Percentiles rank a stretch among this genome's conserved stretches.
phyloP scores from a whole-genome alignment of 306 rosid species.

The Arachis stenosperma region DNA sequence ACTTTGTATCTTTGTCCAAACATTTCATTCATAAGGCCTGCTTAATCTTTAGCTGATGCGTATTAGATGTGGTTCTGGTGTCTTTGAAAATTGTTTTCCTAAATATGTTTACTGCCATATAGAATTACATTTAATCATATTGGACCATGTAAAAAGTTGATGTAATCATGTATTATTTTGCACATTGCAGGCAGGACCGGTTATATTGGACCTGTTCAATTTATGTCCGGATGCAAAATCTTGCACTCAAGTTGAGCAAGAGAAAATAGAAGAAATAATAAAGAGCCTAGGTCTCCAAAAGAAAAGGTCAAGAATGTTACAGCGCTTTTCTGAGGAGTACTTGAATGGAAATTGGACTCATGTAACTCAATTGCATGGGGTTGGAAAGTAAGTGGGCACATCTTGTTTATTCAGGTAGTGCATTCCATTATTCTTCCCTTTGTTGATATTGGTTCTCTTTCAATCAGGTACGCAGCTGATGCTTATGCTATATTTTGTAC shows the following conservation, averaged over 20 bases:
- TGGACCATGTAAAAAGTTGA: neutral
- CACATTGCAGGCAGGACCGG: constrained; percentile 48
- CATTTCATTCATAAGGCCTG: too few species aligned
- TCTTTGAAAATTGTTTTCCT: too few species aligned
- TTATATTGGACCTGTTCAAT: constrained; percentile 50
- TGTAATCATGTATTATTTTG: constrained; percentile 12
- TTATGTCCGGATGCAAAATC: constrained; percentile 73
- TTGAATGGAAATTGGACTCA: constrained; percentile 66
- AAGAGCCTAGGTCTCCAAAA: constrained; percentile 56
- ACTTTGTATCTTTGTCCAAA: too few species aligned
- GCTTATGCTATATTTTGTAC: constrained; percentile 68
- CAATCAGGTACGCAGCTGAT: constrained; percentile 68
- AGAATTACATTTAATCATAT: neutral
- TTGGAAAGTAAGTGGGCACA: constrained; percentile 62
- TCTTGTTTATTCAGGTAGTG: too few species aligned
- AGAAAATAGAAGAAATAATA: constrained; percentile 55
- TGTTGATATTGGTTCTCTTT: neutral
- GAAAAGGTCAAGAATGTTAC: constrained; percentile 54
- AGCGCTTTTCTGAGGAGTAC: constrained; percentile 65
- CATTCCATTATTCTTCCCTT: neutral
- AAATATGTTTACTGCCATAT: too few species aligned
- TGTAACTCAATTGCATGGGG: constrained; percentile 74
- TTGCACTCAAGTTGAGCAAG: constrained; percentile 48
- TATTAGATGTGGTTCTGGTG: too few species aligned
- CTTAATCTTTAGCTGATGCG: too few species aligned